Percentiles rank a stretch among this genome's conserved stretches.
Conservation (phyloP, 2,329 filamentous ascomycete species). For the Diplodia scrobiculata region DNA sequence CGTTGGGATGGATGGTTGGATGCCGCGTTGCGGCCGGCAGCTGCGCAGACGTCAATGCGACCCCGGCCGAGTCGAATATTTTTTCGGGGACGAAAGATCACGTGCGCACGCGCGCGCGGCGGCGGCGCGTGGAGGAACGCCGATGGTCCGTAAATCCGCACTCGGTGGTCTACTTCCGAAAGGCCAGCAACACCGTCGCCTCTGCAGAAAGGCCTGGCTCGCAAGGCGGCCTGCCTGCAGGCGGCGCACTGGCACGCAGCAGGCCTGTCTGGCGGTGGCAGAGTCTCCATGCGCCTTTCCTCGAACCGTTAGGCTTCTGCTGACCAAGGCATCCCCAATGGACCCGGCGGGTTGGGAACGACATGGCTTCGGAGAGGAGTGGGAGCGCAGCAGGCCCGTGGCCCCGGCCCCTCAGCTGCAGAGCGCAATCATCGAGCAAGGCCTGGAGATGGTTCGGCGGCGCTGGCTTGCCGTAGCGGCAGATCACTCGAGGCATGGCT, state of each 20-base stretch:
- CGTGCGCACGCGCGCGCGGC: conserved; percentile 8
- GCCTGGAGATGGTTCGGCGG: conserved; percentile 23
- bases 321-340: conserved; percentile 7
- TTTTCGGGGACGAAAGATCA: background rate
- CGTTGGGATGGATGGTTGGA: background rate
- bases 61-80: conserved; percentile 1
- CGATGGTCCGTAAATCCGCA: conserved; percentile 16
- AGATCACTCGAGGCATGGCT: conserved; percentile 22
- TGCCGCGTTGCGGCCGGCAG: background rate
- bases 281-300: conserved; percentile 23
- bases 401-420: conserved; percentile 20
- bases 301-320: conserved; percentile 22
- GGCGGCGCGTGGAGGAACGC: background rate
- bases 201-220: background rate
- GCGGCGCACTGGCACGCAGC: conserved; percentile 12
- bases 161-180: conserved; percentile 5
- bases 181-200: conserved; percentile 11
- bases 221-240: conserved; percentile 7
- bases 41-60: too few relatives aligned
- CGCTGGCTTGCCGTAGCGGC: conserved; percentile 27
- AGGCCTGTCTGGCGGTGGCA: background rate
- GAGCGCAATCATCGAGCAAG: conserved; percentile 20
- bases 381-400: conserved; percentile 13
- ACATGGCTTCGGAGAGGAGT: background rate
- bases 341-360: conserved; percentile 3